Evolutionary conservation across 176 grass and related monocot genomes (phyloP).

Genomic region (Ananas comosus): DNA sequence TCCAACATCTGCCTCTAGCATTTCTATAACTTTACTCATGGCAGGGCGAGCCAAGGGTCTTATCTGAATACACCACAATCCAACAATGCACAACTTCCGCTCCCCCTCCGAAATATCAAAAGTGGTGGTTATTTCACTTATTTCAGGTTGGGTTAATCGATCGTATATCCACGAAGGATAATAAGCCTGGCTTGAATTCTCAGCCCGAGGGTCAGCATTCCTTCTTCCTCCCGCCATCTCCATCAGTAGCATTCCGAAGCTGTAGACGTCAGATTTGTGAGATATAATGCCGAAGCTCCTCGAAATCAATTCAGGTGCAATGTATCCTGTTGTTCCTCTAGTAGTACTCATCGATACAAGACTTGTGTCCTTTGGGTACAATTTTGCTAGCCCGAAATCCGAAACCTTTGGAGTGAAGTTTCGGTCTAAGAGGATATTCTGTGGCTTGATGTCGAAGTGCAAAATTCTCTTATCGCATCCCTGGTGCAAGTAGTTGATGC

Average conservation of each 20-base stretch:
- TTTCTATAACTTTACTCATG: slow-evolving; percentile 32
- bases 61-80: slow-evolving; percentile 39
- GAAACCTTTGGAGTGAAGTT: too few species aligned
- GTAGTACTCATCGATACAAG: too few species aligned
- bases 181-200: slow-evolving; percentile 17
- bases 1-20: slow-evolving; percentile 14
- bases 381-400: too few species aligned
- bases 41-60: slow-evolving; percentile 9
- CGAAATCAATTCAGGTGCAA: too few species aligned
- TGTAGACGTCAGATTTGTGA: too few species aligned
- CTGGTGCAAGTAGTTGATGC: too few species aligned
- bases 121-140: not conserved
- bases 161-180: slow-evolving; percentile 35
- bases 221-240: slow-evolving; percentile 35
- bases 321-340: too few species aligned
- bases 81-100: slow-evolving; percentile 36
- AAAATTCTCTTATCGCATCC: too few species aligned
- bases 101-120: slow-evolving; percentile 21
- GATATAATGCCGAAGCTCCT: too few species aligned
- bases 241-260: slow-evolving; percentile 2
- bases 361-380: too few species aligned
- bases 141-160: not conserved
- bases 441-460: too few species aligned
- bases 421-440: too few species aligned
- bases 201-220: slow-evolving; percentile 3